A percentile compares a stretch with the other conserved stretches of the same genome.
These are phyloP conservation scores for Candida labiduridarum DNA, from an alignment of 1,139 yeast genomes.

Conservation along the genomic window DNA sequence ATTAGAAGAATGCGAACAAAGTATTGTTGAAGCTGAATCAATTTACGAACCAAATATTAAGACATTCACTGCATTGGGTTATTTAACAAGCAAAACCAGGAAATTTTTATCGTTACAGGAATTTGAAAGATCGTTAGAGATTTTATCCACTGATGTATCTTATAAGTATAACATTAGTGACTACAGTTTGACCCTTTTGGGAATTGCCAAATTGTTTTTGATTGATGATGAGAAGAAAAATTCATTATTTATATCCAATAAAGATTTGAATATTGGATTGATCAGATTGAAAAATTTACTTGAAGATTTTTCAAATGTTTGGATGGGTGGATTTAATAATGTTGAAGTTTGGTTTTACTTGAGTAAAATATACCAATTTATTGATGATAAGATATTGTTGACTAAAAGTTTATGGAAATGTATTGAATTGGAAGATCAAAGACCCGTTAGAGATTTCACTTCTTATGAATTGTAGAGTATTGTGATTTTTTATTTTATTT, in stretches of 20 bases:
- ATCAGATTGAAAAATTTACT: slow-evolving; percentile 65
- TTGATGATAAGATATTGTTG: slow-evolving; percentile 57
- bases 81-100: slow-evolving; percentile 42
- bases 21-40: slow-evolving; percentile 72
- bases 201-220: slow-evolving; percentile 61
- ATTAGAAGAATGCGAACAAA: slow-evolving; percentile 65
- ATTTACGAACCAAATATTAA: slow-evolving; percentile 51
- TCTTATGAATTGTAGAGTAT: slow-evolving; percentile 7
- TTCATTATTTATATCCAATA: slow-evolving; percentile 43
- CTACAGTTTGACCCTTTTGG: slow-evolving; percentile 64
- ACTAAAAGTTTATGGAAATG: slow-evolving; percentile 64
- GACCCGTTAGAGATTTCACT: slow-evolving; percentile 58
- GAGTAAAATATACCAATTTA: slow-evolving; percentile 62
- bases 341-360: slow-evolving; percentile 78
- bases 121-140: slow-evolving; percentile 67
- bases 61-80: slow-evolving; percentile 59
- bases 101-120: slow-evolving; percentile 60
- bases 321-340: slow-evolving; percentile 56
- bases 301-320: slow-evolving; percentile 50
- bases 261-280: slow-evolving; percentile 65
- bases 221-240: slow-evolving; percentile 37
- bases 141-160: slow-evolving; percentile 22
- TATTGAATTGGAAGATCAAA: slow-evolving; percentile 64
- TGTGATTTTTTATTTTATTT: slow-evolving; percentile 4
- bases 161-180: slow-evolving; percentile 25